phyloP scores from a whole-genome alignment of 164 flowering plant species.

The Brasenia schreberi region DNA sequence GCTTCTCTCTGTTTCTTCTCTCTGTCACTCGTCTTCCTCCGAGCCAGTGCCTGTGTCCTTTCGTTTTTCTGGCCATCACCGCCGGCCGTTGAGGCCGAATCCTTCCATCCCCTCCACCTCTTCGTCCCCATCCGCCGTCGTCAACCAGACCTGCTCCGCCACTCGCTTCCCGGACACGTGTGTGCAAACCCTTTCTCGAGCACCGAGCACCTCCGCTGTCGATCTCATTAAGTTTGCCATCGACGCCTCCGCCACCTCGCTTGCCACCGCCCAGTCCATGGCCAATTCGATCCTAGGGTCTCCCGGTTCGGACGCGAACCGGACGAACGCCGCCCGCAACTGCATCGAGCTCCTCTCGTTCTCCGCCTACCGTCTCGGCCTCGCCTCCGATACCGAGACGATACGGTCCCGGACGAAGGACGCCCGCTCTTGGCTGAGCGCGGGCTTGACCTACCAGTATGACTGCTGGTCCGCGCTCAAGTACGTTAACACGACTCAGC shows the following conservation, averaged over 20 bases:
- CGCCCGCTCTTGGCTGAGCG: conserved; percentile 70
- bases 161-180: neutral
- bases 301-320: conserved; percentile 34
- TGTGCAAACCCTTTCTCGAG: conserved; percentile 6
- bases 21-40: neutral
- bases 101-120: neutral
- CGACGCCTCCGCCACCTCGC: conserved; percentile 24
- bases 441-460: conserved; percentile 48
- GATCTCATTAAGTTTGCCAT: conserved; percentile 40
- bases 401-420: conserved; percentile 36
- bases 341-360: conserved; percentile 39
- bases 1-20: neutral
- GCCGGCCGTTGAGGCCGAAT: neutral
- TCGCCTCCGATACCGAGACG: conserved; percentile 11
- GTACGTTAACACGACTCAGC: conserved; percentile 44
- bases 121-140: conserved; percentile 18
- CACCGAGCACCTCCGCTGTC: conserved; percentile 19
- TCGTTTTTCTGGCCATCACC: neutral
- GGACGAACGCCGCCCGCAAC: conserved; percentile 37
- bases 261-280: conserved; percentile 41
- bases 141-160: conserved; percentile 5
- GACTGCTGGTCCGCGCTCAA: conserved; percentile 64
- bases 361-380: conserved; percentile 25
- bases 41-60: neutral
- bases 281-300: conserved; percentile 29